These are phyloP conservation scores for Ophiocordyceps camponoti-saundersi DNA, from an alignment of 2,329 filamentous ascomycete genomes.

Conservation along the genomic window DNA sequence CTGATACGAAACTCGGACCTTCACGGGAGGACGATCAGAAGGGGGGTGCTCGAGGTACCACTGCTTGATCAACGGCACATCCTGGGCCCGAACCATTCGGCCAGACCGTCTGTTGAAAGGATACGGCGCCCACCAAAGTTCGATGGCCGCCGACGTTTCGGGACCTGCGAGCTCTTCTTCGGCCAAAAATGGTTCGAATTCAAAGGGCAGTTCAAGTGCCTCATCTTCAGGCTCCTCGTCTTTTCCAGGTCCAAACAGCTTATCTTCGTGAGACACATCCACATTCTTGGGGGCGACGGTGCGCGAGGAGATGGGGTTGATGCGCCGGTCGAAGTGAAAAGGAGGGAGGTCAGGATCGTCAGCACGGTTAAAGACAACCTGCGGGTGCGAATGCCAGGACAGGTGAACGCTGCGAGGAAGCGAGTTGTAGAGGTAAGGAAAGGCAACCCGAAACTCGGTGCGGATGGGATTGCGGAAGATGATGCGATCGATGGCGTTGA, in stretches of 20 bases:
- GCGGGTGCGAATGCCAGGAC: conserved; percentile 86
- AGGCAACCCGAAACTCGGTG: conserved; percentile 90
- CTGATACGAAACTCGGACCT: conserved; percentile 95
- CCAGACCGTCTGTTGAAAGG: conserved; percentile 91
- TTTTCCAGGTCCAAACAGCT: conserved; percentile 71
- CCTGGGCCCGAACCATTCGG: conserved; percentile 90
- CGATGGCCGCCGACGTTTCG: conserved; percentile 80
- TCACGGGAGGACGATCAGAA: conserved; percentile 70
- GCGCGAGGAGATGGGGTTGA: conserved; percentile 92
- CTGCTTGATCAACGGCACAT: conserved; percentile 92
- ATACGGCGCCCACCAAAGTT: conserved; percentile 95
- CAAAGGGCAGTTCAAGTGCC: conserved; percentile 65
- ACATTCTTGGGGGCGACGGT: conserved; percentile 89
- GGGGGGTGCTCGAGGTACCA: conserved; percentile 97
- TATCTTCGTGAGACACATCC: conserved; percentile 81
- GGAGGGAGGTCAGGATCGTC: conserved; percentile 82
- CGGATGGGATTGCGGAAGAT: conserved; percentile 92
- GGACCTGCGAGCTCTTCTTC: conserved; percentile 80
- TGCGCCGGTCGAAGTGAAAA: conserved; percentile 95
- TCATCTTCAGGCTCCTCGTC: conserved; percentile 62
- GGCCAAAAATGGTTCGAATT: conserved; percentile 72
- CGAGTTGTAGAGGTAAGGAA: conserved; percentile 91
- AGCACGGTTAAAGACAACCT: conserved; percentile 75
- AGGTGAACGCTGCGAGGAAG: conserved; percentile 85
- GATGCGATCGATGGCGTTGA: conserved; percentile 98